Conservation (phyloP, 805 yeast species). For the Yarrowia yakushimensis region DNA sequence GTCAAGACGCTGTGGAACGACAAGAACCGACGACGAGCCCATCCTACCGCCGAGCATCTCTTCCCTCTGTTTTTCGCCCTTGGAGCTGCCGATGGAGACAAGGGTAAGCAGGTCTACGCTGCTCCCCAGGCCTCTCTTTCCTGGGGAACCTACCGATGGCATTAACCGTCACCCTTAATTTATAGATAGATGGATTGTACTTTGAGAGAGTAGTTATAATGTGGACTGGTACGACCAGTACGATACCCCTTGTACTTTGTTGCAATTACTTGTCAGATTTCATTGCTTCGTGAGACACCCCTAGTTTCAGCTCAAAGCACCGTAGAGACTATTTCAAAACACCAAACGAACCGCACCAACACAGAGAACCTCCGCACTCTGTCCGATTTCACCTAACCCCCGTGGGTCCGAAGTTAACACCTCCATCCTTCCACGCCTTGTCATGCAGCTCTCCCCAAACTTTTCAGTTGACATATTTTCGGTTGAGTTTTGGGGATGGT, state of each 20-base stretch:
- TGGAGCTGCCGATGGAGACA: conserved; percentile 40
- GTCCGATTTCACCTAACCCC: background rate
- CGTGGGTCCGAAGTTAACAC: background rate
- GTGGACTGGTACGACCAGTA: no score
- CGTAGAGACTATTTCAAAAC: background rate
- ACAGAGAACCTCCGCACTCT: background rate
- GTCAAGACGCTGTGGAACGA: conserved; percentile 41
- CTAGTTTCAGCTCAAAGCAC: no score
- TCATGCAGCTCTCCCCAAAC: conserved; percentile 13
- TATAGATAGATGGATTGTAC: background rate
- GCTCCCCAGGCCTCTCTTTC: conserved; percentile 1
- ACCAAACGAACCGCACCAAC: background rate
- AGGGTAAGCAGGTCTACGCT: conserved; percentile 13
- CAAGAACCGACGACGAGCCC: conserved; percentile 46
- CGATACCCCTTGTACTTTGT: no score
- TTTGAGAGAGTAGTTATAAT: background rate
- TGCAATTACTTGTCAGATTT: no score
- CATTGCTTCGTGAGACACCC: no score
- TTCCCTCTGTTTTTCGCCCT: conserved; percentile 63
- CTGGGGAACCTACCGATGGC: conserved; percentile 15
- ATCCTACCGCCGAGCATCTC: conserved; percentile 76
- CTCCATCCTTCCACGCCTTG: background rate
- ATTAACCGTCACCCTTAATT: background rate
- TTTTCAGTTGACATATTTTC: background rate
- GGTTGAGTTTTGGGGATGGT: background rate